Evolutionary conservation across 768 basidiomycete genomes (phyloP).

Genomic region (Tricholoma matsutake): DNA sequence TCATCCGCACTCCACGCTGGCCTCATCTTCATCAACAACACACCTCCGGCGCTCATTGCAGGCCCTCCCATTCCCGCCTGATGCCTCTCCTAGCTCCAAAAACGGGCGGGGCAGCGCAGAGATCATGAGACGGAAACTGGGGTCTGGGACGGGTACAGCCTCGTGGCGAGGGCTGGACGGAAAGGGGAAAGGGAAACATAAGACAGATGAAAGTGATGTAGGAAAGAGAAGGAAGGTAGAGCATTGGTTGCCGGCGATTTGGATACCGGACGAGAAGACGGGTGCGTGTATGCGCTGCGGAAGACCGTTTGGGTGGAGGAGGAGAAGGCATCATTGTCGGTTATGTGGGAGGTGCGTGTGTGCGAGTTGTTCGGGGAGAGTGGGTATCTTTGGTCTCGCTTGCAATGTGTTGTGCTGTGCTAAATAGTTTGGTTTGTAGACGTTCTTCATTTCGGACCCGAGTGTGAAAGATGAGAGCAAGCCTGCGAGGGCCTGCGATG

Average conservation of each 20-base stretch:
- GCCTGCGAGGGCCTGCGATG: slow-evolving; percentile 78
- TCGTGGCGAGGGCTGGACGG: neutral
- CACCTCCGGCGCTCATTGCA: slow-evolving; percentile 73
- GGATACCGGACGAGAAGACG: slow-evolving; percentile 89
- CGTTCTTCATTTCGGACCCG: slow-evolving; percentile 74
- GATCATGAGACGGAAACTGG: neutral
- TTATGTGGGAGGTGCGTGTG: slow-evolving; percentile 87
- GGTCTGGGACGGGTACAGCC: neutral
- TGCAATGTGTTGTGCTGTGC: neutral
- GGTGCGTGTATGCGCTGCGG: slow-evolving; percentile 84
- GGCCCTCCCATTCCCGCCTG: slow-evolving; percentile 65
- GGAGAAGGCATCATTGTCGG: slow-evolving; percentile 83
- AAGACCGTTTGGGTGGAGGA: slow-evolving; percentile 69
- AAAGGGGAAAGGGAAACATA: slow-evolving; percentile 14
- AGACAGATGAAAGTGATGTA: slow-evolving; percentile 12
- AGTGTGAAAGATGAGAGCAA: slow-evolving; percentile 42
- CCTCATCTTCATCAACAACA: slow-evolving; percentile 70
- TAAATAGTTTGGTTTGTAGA: slow-evolving; percentile 40
- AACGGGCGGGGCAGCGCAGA: slow-evolving; percentile 7
- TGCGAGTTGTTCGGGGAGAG: slow-evolving; percentile 76
- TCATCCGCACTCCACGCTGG: slow-evolving; percentile 78
- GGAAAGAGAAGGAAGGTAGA: slow-evolving; percentile 58
- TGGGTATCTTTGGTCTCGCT: slow-evolving; percentile 29
- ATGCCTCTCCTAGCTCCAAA: slow-evolving; percentile 7
- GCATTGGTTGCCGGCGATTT: slow-evolving; percentile 87